phyloP scores from a whole-genome alignment of 2,329 filamentous ascomycete genomes.

The Laburnicola sp. region DNA sequence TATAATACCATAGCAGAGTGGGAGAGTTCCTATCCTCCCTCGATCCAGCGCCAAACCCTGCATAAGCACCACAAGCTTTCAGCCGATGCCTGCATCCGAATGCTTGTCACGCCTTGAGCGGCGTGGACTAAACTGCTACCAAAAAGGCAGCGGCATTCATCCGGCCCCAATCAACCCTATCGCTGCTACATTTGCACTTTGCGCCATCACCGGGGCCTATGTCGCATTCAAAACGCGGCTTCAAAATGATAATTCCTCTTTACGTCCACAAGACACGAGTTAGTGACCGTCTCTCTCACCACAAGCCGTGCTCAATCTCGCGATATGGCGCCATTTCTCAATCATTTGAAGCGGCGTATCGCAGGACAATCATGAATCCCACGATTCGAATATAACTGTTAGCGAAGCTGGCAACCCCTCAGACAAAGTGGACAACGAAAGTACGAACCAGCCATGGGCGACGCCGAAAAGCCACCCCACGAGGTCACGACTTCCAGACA shows the following conservation, averaged over 20 bases:
- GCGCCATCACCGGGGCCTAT: conserved; percentile 21
- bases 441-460: background rate
- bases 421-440: conserved; percentile 6
- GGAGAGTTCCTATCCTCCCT: no score
- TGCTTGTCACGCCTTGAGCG: conserved; percentile 16
- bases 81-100: conserved; percentile 10
- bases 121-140: conserved; percentile 7
- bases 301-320: background rate
- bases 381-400: background rate
- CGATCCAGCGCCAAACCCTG: no score
- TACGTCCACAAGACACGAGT: no score
- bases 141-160: conserved; percentile 22
- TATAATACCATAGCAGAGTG: no score
- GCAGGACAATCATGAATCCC: background rate
- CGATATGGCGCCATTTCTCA: conserved; percentile 15
- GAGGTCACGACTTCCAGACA: conserved; percentile 1
- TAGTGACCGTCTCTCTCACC: background rate
- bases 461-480: conserved; percentile 7
- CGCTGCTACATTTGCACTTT: conserved; percentile 14
- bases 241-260: background rate
- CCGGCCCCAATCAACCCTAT: conserved; percentile 17
- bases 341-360: conserved; percentile 9
- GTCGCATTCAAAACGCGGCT: conserved; percentile 11
- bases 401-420: conserved; percentile 1
- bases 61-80: conserved; percentile 14